Conservation (phyloP, 1,284 basidiomycete species). For the Amylostereum areolatum region DNA sequence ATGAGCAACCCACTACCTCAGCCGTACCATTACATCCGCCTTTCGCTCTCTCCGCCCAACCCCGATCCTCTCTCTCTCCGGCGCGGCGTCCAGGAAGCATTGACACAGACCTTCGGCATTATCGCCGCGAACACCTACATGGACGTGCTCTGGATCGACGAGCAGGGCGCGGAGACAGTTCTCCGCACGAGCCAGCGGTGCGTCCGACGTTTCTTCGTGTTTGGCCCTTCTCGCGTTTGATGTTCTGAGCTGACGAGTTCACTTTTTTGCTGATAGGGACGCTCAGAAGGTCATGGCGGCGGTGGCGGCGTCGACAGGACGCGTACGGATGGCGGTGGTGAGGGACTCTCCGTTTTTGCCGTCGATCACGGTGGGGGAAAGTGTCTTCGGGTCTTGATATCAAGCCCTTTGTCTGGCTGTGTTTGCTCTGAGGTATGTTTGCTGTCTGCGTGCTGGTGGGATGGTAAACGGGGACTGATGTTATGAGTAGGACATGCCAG, state of each 20-base stretch:
- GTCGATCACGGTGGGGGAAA: conserved; percentile 22
- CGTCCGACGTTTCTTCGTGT: conserved; percentile 4
- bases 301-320: conserved; percentile 22
- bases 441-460: too few relatives aligned
- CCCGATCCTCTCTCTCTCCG: conserved; percentile 32
- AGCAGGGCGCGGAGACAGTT: conserved; percentile 27
- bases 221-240: background rate
- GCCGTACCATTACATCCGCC: conserved; percentile 32
- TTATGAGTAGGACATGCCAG: too few relatives aligned
- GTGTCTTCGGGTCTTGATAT: background rate
- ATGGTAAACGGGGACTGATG: too few relatives aligned
- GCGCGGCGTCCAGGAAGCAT: conserved; percentile 36
- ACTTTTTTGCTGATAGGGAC: conserved; percentile 23
- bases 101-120: conserved; percentile 35
- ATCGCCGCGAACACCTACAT: conserved; percentile 33
- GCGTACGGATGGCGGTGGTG: conserved; percentile 25
- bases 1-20: conserved; percentile 6
- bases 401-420: too few relatives aligned
- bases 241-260: background rate
- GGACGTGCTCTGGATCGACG: conserved; percentile 33
- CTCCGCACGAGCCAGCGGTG: conserved; percentile 28
- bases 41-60: conserved; percentile 27
- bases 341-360: conserved; percentile 38
- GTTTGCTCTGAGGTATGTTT: too few relatives aligned
- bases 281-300: conserved; percentile 34